These are phyloP conservation scores for Ascochyta viciae-villosae DNA, from an alignment of 2,329 filamentous ascomycete genomes.

Conservation along the genomic window DNA sequence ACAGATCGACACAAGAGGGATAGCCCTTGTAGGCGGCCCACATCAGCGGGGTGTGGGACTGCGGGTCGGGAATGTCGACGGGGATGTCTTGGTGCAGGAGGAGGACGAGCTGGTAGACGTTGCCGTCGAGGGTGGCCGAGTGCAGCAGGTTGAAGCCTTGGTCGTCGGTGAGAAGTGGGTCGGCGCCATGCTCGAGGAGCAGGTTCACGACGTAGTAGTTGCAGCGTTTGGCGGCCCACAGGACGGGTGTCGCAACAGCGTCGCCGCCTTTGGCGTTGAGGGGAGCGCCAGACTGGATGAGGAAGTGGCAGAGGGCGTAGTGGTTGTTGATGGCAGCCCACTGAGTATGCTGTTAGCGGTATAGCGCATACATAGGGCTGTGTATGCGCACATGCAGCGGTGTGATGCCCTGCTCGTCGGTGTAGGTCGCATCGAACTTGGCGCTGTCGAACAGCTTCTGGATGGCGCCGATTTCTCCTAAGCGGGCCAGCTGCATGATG, in stretches of 20 bases:
- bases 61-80: constrained; percentile 87
- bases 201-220: constrained; percentile 97
- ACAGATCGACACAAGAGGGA: constrained; percentile 88
- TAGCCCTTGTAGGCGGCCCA: constrained; percentile 99
- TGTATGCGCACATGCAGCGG: constrained; percentile 77
- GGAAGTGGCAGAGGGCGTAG: constrained; percentile 94
- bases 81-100: constrained; percentile 95
- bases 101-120: constrained; percentile 85
- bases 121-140: constrained; percentile 95
- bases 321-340: constrained; percentile 99
- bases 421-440: constrained; percentile 81
- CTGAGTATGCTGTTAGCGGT: constrained; percentile 56
- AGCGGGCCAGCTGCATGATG: constrained; percentile 91
- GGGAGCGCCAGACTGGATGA: constrained; percentile 84
- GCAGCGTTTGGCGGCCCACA: constrained; percentile 96
- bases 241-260: constrained; percentile 88
- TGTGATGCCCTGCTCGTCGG: constrained; percentile 92
- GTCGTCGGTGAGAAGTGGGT: constrained; percentile 88
- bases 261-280: constrained; percentile 96
- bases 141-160: constrained; percentile 99
- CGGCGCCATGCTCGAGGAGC: constrained; percentile 87
- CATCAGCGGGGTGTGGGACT: constrained; percentile 94
- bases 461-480: constrained; percentile 86
- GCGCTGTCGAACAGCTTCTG: constrained; percentile 87
- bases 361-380: not conserved